Conservation (phyloP, 306 rosid species). For the Acacia acuminata region DNA sequence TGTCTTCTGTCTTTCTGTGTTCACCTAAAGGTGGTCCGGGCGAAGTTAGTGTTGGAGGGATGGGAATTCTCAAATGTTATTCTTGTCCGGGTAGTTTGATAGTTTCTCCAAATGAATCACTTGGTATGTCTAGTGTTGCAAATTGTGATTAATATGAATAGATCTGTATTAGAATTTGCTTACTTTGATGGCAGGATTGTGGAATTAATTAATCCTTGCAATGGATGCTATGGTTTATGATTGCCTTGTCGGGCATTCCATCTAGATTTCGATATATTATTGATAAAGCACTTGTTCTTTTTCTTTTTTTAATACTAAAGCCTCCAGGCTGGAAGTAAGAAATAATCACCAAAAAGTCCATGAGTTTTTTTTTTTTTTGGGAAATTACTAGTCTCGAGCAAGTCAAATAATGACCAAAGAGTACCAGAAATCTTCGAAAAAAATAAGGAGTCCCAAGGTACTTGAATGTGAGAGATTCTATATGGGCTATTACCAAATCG, state of each 20-base stretch:
- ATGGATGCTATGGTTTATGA: background rate
- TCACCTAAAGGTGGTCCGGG: background rate
- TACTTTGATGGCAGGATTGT: background rate
- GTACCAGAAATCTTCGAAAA: no score
- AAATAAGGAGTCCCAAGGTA: no score
- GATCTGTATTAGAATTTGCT: background rate
- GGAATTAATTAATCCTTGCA: background rate
- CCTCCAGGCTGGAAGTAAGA: no score
- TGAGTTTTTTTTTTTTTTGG: no score
- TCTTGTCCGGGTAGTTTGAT: background rate
- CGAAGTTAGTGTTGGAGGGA: background rate
- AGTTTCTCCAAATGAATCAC: background rate
- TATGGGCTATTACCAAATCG: no score
- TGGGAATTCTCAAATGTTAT: background rate
- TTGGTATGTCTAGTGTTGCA: background rate
- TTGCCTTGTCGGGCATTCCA: background rate
- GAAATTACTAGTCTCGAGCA: no score
- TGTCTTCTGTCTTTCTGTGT: background rate
- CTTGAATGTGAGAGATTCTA: no score
- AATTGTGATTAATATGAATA: background rate
- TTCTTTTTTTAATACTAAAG: no score
- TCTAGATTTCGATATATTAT: background rate
- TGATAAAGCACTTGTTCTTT: no score
- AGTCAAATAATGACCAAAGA: no score
- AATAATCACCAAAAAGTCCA: no score